These are phyloP conservation scores for Fusarium subglutinans DNA, from an alignment of 2,329 filamentous ascomycete genomes.

Conservation along the genomic window DNA sequence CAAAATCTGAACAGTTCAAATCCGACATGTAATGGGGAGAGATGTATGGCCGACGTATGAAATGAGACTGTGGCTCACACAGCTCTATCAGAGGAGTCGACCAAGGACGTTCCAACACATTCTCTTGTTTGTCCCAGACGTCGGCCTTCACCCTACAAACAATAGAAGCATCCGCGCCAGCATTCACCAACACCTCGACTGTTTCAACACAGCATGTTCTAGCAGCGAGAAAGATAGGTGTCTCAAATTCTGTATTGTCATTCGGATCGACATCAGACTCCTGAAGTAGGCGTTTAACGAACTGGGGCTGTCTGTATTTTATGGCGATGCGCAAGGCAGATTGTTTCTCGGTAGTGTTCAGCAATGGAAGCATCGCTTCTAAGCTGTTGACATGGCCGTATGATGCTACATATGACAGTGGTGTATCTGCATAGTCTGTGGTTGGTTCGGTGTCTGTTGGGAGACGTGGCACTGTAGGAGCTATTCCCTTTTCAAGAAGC, in stretches of 20 bases:
- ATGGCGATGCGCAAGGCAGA: constrained; percentile 44
- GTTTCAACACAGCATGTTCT: constrained; percentile 5
- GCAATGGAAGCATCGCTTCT: constrained; percentile 41
- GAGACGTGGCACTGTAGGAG: constrained; percentile 39
- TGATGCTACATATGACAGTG: constrained; percentile 40
- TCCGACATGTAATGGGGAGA: not conserved
- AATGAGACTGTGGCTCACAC: not conserved
- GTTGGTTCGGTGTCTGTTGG: not conserved
- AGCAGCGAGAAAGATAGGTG: constrained; percentile 36
- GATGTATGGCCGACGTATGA: not conserved
- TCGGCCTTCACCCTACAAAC: not conserved
- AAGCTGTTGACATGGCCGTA: constrained; percentile 41
- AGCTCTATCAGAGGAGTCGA: not conserved
- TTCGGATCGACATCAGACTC: constrained; percentile 47
- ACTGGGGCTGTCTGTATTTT: constrained; percentile 8
- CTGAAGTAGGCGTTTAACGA: constrained; percentile 44
- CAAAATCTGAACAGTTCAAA: not conserved
- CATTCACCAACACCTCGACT: constrained; percentile 40
- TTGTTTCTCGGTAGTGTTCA: constrained; percentile 38
- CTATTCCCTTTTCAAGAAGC: constrained; percentile 41
- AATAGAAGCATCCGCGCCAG: constrained; percentile 45
- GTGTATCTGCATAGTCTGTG: not conserved
- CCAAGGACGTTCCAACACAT: not conserved
- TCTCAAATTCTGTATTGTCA: constrained; percentile 26
- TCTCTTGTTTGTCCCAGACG: not conserved